Conservation (phyloP, 371 early-diverging fungal species). For the Funneliformis caledonium region DNA sequence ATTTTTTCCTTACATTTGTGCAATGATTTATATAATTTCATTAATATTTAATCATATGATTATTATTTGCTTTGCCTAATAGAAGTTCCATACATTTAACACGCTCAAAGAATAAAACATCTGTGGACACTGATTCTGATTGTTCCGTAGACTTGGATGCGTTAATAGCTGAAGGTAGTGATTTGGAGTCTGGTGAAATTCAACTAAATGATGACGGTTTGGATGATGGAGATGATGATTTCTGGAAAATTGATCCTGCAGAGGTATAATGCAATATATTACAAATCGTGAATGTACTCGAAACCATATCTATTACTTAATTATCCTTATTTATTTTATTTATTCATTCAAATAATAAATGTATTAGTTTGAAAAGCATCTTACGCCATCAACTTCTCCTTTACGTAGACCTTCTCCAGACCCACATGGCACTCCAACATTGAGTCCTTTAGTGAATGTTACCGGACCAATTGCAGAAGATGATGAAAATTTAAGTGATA, state of each 20-base stretch:
- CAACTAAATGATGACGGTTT: not conserved
- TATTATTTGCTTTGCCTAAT: not conserved
- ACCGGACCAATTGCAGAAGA: constrained; percentile 17
- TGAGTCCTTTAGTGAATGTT: not conserved
- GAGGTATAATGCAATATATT: constrained; percentile 5
- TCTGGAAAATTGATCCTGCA: constrained; percentile 39
- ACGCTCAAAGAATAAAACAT: constrained; percentile 2
- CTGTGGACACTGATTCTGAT: constrained; percentile 20
- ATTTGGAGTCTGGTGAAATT: constrained; percentile 32
- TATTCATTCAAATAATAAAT: not conserved
- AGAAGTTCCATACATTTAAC: not conserved
- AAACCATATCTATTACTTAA: not conserved
- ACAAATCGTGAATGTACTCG: not conserved
- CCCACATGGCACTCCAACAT: not conserved
- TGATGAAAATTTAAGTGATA: constrained; percentile 39
- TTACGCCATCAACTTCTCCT: constrained; percentile 34
- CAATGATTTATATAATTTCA: not conserved
- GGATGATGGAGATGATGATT: constrained; percentile 30
- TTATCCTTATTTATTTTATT: not conserved
- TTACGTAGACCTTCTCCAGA: constrained; percentile 32
- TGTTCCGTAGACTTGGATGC: constrained; percentile 33
- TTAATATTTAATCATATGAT: not conserved
- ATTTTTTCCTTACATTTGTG: not conserved
- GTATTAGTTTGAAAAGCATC: constrained; percentile 18
- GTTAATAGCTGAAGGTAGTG: constrained; percentile 11